These are phyloP conservation scores for Chrysanthemum lavandulifolium DNA, from an alignment of 129 eudicot genomes.

Conservation along the genomic window DNA sequence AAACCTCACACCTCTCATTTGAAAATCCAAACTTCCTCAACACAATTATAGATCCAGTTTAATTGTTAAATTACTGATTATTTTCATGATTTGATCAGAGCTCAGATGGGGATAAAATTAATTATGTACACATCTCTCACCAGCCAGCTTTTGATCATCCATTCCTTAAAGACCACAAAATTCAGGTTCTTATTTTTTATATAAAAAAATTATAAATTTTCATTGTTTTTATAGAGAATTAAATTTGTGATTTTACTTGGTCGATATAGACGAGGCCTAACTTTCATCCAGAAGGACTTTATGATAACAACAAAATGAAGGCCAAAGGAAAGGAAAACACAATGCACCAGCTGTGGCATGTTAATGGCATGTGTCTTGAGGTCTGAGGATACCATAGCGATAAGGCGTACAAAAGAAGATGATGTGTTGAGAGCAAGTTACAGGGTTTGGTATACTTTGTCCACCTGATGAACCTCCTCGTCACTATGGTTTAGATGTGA, in stretches of 20 bases:
- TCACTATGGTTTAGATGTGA: no score
- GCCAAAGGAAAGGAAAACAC: slow-evolving; percentile 37
- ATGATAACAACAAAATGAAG: slow-evolving; percentile 60
- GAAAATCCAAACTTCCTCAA: no score
- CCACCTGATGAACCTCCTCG: no score
- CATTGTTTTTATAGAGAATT: neutral
- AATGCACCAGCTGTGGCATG: slow-evolving; percentile 81
- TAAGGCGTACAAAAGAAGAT: slow-evolving; percentile 88
- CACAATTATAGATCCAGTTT: no score
- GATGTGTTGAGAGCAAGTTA: slow-evolving; percentile 93
- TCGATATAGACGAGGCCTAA: slow-evolving; percentile 66
- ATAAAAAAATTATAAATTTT: neutral
- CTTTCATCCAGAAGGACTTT: slow-evolving; percentile 85
- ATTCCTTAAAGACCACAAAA: slow-evolving; percentile 90
- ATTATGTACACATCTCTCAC: slow-evolving; percentile 83
- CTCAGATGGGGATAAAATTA: slow-evolving; percentile 88
- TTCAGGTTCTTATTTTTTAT: slow-evolving; percentile 56
- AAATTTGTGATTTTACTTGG: neutral
- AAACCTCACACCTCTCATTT: no score
- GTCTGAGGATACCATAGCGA: slow-evolving; percentile 65
- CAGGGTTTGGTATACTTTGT: no score
- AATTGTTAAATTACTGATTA: slow-evolving; percentile 19
- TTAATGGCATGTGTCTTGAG: slow-evolving; percentile 59
- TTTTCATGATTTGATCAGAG: slow-evolving; percentile 54
- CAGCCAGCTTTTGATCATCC: slow-evolving; percentile 99